These are phyloP conservation scores for Blastosporella zonata DNA, from an alignment of 1,284 basidiomycete species.

Conservation along the genomic window DNA sequence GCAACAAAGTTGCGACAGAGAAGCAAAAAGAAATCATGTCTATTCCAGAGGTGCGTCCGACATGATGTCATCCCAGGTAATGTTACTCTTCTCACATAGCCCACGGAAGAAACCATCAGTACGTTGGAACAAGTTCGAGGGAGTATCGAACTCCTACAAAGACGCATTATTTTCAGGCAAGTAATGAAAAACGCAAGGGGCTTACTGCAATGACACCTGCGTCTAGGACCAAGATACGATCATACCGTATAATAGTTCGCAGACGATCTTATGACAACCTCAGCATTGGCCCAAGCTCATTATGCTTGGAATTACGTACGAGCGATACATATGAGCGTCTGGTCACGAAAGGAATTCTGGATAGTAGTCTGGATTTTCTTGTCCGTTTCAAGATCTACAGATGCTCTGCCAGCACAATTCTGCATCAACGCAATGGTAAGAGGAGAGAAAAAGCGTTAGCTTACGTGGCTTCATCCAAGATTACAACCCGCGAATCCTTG, in stretches of 20 bases:
- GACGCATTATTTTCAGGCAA: background rate
- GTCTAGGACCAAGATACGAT: constrained; percentile 72
- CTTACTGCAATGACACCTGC: constrained; percentile 63
- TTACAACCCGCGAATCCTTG: constrained; percentile 54
- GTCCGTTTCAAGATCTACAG: constrained; percentile 72
- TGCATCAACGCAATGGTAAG: background rate
- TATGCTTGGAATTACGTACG: constrained; percentile 28
- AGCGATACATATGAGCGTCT: constrained; percentile 70
- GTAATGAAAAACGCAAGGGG: constrained; percentile 1
- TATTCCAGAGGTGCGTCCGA: background rate
- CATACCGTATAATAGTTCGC: constrained; percentile 79
- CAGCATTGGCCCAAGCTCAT: background rate
- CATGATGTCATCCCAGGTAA: constrained; percentile 49
- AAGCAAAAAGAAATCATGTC: background rate
- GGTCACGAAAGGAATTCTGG: constrained; percentile 58
- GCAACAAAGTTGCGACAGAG: background rate
- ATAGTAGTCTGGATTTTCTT: constrained; percentile 72
- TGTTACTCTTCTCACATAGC: constrained; percentile 65
- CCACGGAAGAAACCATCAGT: constrained; percentile 59
- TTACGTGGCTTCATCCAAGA: constrained; percentile 61
- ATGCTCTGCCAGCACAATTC: constrained; percentile 35
- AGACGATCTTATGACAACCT: constrained; percentile 49
- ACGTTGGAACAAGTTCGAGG: constrained; percentile 53
- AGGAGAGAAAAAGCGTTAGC: constrained; percentile 16
- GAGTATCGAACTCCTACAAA: constrained; percentile 67